These are phyloP conservation scores for Didymella lethalis DNA, from an alignment of 2,329 filamentous ascomycete species.

Conservation along the genomic window DNA sequence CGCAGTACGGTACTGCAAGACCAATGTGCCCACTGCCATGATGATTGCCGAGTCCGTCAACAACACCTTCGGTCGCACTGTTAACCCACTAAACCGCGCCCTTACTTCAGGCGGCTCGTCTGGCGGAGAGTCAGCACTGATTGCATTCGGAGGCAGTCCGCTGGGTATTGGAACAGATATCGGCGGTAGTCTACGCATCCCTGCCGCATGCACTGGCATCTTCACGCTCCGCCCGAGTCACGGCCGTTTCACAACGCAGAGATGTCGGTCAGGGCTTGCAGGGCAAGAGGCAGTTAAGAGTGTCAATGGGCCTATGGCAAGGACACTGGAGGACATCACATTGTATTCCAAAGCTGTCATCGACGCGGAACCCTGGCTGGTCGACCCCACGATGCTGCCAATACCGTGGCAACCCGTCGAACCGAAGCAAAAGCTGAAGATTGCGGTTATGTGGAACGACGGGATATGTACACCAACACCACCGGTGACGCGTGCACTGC, in stretches of 20 bases:
- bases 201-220: constrained; percentile 65
- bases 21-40: constrained; percentile 73
- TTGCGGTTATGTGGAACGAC: constrained; percentile 65
- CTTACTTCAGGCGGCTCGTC: constrained; percentile 71
- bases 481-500: constrained; percentile 63
- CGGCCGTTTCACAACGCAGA: constrained; percentile 66
- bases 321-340: constrained; percentile 61
- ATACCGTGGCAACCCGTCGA: constrained; percentile 61
- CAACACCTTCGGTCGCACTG: constrained; percentile 68
- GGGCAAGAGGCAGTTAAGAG: constrained; percentile 71
- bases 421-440: constrained; percentile 59
- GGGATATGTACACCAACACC: constrained; percentile 61
- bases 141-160: constrained; percentile 65
- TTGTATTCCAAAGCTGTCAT: constrained; percentile 54
- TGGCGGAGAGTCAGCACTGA: constrained; percentile 71
- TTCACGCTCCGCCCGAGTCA: constrained; percentile 65
- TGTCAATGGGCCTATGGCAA: constrained; percentile 70
- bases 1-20: constrained; percentile 74
- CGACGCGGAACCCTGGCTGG: constrained; percentile 59
- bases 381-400: constrained; percentile 62
- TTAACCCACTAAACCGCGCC: constrained; percentile 67
- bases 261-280: constrained; percentile 64
- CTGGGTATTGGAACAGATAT: constrained; percentile 72
- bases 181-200: constrained; percentile 63
- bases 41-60: constrained; percentile 75